Evolutionary conservation across 169 alveolate species (phyloP), one percentile per base, ranked within the genome.

Genomic region (Cryptosporidium ubiquitum): DNA sequence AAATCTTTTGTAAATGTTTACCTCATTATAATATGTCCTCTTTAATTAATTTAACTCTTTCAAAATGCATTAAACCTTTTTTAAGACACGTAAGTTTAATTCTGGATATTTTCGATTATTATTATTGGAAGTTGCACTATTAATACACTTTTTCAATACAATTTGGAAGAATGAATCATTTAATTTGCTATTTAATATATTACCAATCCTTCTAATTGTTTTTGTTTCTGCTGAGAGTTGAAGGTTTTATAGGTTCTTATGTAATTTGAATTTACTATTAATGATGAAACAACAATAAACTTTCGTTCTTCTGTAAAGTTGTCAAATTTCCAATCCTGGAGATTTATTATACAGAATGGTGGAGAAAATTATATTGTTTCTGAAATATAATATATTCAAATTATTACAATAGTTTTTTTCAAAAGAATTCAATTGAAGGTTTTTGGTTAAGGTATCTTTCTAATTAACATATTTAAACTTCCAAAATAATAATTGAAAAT

Each of bases 1-100:
- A 93, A 55, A 85, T 85, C 84, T 92, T 96, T 92, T 84, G 94
- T 84, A 86, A 94, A 66, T 23, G 33, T 33, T 26, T 79, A 20
- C 89, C 89, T 40, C 79, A 64, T n/a, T 79, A 60, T 5, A 61
- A 37, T 44, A 61, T 61, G 35, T 79, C 89, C 1, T 20, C 68
- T 39, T 14, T 79, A 20, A 61, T 79, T n/a, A 79, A 79, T 33
- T 49, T 61, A 6, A 79, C 75, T 29, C 47, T 79, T 23, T 79
- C 89, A 29, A 79, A 79, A 52, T 79, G 89, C 42, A 61, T 79
- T 40, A 58, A 64, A 66, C 89, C 89, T 18, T 79, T 79, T 64
- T 61, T 79, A 18, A 79, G 89, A 79, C 74, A 79, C 26, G 89
- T 79, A 79, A 79, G 89, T 79, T 61, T 39, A 57, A 55, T 14